Percentiles rank a stretch among this genome's conserved stretches.
phyloP scores from a whole-genome alignment of 352 stramenopile species.

The Globisporangium okanoganense region DNA sequence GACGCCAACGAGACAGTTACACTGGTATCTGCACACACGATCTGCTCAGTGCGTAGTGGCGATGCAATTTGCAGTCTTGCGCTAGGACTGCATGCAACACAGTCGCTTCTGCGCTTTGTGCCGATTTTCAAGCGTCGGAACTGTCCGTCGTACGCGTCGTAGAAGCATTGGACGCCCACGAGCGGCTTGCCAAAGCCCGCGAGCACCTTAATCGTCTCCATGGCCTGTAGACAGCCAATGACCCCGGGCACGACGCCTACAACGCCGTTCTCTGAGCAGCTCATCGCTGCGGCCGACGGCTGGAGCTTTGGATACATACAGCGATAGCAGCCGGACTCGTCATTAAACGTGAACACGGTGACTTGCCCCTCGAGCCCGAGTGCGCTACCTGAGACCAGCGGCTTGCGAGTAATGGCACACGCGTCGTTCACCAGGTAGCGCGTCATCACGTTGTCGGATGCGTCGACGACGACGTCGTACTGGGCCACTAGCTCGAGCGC shows the following conservation, averaged over 20 bases:
- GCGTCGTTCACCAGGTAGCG: conserved; percentile 96
- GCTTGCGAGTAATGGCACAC: conserved; percentile 80
- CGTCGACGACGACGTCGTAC: conserved; percentile 94
- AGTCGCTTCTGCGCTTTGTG: conserved; percentile 28
- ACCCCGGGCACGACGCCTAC: conserved; percentile 93
- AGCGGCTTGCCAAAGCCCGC: conserved; percentile 54
- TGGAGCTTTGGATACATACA: conserved; percentile 94
- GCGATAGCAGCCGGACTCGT: conserved; percentile 90
- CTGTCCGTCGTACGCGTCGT: conserved; percentile 72
- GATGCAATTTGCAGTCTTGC: neutral
- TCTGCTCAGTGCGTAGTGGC: neutral
- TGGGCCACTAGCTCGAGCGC: conserved; percentile 63
- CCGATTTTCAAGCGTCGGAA: conserved; percentile 65
- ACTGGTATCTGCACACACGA: neutral
- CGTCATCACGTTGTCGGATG: conserved; percentile 94
- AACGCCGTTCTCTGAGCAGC: conserved; percentile 95
- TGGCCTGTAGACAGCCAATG: conserved; percentile 92
- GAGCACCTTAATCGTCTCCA: conserved; percentile 93
- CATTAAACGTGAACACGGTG: conserved; percentile 90
- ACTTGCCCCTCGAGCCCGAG: conserved; percentile 96
- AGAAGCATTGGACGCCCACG: conserved; percentile 64
- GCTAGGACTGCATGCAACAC: conserved; percentile 25
- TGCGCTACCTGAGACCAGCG: conserved; percentile 93
- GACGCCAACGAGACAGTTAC: conserved; percentile 9
- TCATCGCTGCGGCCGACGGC: conserved; percentile 40